phyloP scores from a whole-genome alignment of 805 yeast species.

The Wickerhamiella slavikovae region DNA sequence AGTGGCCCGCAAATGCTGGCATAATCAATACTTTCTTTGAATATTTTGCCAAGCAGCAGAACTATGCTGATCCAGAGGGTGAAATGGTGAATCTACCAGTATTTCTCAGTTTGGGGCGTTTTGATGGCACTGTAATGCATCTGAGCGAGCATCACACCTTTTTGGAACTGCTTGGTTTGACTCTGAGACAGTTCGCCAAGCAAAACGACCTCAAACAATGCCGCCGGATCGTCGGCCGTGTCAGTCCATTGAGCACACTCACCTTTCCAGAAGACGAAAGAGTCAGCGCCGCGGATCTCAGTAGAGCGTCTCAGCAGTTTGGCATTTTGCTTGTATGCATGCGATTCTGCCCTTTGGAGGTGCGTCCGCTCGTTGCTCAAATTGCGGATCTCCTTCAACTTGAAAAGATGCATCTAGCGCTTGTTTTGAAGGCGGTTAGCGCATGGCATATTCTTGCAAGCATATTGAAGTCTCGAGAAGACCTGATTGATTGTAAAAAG shows the following conservation, averaged over 20 bases:
- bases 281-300: constrained; percentile 6
- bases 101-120: constrained; percentile 5
- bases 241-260: constrained; percentile 10
- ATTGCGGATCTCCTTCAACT: constrained; percentile 9
- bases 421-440: constrained; percentile 9
- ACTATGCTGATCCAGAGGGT: constrained; percentile 10
- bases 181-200: constrained; percentile 3
- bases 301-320: constrained; percentile 10
- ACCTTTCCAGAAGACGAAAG: constrained; percentile 7
- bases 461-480: neutral
- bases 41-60: constrained; percentile 7
- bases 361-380: constrained; percentile 8
- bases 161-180: constrained; percentile 10
- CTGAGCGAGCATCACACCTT: constrained; percentile 6
- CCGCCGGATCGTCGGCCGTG: constrained; percentile 7
- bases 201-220: neutral
- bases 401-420: constrained; percentile 8
- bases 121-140: constrained; percentile 7
- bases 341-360: constrained; percentile 2
- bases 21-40: constrained; percentile 6
- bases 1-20: constrained; percentile 9
- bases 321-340: constrained; percentile 9
- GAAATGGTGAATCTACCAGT: constrained; percentile 9
- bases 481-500: constrained; percentile 3
- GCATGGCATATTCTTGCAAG: constrained; percentile 9